These are phyloP conservation scores for Nakataea oryzae DNA, from an alignment of 2,329 filamentous ascomycete species.

Conservation along the genomic window DNA sequence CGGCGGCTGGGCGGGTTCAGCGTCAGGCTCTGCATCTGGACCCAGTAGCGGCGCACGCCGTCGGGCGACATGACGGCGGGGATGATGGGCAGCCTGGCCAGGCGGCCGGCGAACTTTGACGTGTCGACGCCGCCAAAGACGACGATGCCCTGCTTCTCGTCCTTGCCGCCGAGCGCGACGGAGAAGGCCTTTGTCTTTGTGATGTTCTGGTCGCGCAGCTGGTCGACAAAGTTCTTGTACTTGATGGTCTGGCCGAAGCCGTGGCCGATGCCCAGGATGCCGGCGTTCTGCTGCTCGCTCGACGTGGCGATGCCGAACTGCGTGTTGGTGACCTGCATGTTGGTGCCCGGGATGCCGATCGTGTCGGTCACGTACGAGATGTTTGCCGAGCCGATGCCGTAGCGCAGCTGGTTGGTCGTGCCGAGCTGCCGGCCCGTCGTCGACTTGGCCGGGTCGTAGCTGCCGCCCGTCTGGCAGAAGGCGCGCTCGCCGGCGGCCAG, in stretches of 20 bases:
- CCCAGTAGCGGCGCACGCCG: slow-evolving; percentile 39
- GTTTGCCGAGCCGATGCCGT: slow-evolving; percentile 40
- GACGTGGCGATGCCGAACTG: slow-evolving; percentile 56
- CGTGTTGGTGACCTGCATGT: slow-evolving; percentile 34
- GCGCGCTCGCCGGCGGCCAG: slow-evolving; percentile 19
- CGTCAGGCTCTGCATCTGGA: slow-evolving; percentile 32
- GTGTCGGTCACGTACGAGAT: slow-evolving; percentile 38
- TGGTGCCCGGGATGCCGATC: slow-evolving; percentile 29
- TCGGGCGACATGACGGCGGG: slow-evolving; percentile 44
- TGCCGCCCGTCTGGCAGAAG: slow-evolving; percentile 35
- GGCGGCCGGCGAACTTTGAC: slow-evolving; percentile 48
- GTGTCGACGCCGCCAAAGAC: slow-evolving; percentile 60
- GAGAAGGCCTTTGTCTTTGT: slow-evolving; percentile 55
- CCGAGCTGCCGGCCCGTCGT: slow-evolving; percentile 22
- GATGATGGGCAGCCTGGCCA: slow-evolving; percentile 52
- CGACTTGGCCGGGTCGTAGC: slow-evolving; percentile 31
- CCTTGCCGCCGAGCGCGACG: slow-evolving; percentile 52
- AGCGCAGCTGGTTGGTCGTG: slow-evolving; percentile 29
- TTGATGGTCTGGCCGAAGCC: slow-evolving; percentile 32
- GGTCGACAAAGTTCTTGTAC: slow-evolving; percentile 42
- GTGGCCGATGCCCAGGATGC: slow-evolving; percentile 70
- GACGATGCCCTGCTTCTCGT: slow-evolving; percentile 49
- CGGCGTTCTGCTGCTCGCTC: slow-evolving; percentile 35
- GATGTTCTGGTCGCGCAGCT: slow-evolving; percentile 35
- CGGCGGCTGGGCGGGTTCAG: slow-evolving; percentile 26